A percentile compares a stretch with the other conserved stretches of the same genome.
Evolutionary conservation across 2,329 filamentous ascomycete genomes (phyloP).

Genomic region (Xylaria sp.): DNA sequence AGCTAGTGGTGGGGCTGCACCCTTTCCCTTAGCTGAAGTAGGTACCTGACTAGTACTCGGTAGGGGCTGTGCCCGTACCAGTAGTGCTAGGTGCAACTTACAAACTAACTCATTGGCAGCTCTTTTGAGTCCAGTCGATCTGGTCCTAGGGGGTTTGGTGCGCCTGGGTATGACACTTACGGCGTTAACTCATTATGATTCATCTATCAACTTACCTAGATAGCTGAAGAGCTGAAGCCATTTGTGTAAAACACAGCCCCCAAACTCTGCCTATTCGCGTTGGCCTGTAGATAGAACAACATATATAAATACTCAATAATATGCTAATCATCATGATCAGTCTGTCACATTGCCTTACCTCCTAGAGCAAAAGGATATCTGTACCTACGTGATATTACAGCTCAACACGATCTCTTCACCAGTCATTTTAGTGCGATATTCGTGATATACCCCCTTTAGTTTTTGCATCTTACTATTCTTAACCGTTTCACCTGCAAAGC

Average conservation of each 20-base stretch:
- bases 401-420: background rate
- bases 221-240: constrained; percentile 1
- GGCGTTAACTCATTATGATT: constrained; percentile 33
- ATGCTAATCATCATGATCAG: too few species aligned
- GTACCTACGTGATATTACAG: too few species aligned
- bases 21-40: background rate
- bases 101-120: constrained; percentile 27
- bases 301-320: too few species aligned
- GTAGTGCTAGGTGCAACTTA: background rate
- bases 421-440: background rate
- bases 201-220: background rate
- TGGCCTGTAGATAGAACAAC: background rate
- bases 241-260: constrained; percentile 8
- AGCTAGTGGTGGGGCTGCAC: background rate
- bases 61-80: background rate
- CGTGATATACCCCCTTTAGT: background rate
- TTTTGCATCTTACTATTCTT: background rate
- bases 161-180: constrained; percentile 13
- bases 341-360: too few species aligned
- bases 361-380: too few species aligned
- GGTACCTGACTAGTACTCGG: background rate
- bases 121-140: background rate
- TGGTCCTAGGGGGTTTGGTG: background rate
- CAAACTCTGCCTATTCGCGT: background rate
- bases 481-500: background rate